Conservation (phyloP, 2,329 filamentous ascomycete species). For the Neophaeococcomyces aloes region DNA sequence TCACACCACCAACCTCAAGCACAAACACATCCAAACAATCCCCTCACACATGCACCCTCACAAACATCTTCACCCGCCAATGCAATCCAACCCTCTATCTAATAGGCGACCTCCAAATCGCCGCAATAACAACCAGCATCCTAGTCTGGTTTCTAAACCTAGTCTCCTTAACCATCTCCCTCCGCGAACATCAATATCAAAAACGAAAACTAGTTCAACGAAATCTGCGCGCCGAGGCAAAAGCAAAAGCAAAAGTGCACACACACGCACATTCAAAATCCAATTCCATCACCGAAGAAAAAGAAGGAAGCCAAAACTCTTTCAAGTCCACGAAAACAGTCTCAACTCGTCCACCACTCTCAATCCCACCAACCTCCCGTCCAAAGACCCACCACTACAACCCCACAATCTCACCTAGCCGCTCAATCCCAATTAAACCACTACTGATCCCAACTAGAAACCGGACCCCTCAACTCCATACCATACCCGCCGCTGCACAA, state of each 20-base stretch:
- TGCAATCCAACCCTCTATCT: conserved; percentile 25
- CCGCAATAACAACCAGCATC: conserved; percentile 22
- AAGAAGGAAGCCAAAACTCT: conserved; percentile 1
- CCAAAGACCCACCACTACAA: conserved; percentile 8
- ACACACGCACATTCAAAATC: conserved; percentile 4
- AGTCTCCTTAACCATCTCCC: conserved; percentile 1
- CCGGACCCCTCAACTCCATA: too few species aligned
- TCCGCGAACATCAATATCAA: conserved; percentile 5
- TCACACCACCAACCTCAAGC: conserved; percentile 2
- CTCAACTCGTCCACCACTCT: too few species aligned
- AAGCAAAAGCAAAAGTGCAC: conserved; percentile 1
- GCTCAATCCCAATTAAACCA: background rate
- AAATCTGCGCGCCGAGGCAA: conserved; percentile 3
- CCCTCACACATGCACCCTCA: conserved; percentile 20
- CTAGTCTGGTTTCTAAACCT: conserved; percentile 22
- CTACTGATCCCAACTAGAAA: background rate
- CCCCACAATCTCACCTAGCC: conserved; percentile 4
- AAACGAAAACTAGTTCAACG: conserved; percentile 3
- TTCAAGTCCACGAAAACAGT: too few species aligned
- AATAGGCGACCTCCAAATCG: conserved; percentile 25
- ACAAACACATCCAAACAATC: background rate
- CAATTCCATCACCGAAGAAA: background rate
- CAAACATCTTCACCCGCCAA: conserved; percentile 22
- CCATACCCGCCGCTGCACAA: background rate
- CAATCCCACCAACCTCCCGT: too few species aligned